Base-by-base conservation (phyloP, 441 rosid genomes). In the Croton setiger region DNA sequence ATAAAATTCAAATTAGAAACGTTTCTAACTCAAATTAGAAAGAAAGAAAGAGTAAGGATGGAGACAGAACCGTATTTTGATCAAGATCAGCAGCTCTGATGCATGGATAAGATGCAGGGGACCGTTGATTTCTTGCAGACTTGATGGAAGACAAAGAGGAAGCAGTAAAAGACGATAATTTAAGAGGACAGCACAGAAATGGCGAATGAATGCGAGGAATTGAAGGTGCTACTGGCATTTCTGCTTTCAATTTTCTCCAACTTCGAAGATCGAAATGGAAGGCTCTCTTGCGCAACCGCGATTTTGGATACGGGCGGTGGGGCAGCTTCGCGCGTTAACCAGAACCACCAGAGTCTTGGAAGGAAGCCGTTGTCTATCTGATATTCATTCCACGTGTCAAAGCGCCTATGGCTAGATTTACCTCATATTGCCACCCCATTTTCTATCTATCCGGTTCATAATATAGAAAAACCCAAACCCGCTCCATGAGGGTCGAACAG, bases 51-150 rank as follows among this genome's bases (percentile, higher is more conserved):
- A 10, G 43, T 14, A 53, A 21, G 18, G 69, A n/a, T 0, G 12
- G 65, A 23, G 37, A 4, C 64, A 67, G 58, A 43, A 92, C 98
- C 80, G 97, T 91, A 90, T 86, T 91, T 48, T 88, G 90, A 75
- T 93, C 98, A 41, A 93, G 81, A 57, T 93, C 97, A 39, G 77
- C 48, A 8, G 92, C 89, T 83, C 86, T 86, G 76, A 91, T 75
- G 81, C 85, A 69, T 0, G 94, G 94, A 78, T 82, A 91, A 68
- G 84, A 65, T n/a, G 72, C 11, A 14, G 85, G 78, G 0, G 81
- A 79, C 58, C 78, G 87, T 49, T 64, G 88, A 71, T 71, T 73
- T 80, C 80, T 62, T 3, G 81, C 33, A 39, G 74, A 63, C 70
- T 73, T 80, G 63, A 53, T 49, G 12, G 78, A 53, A 27, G 69